Percentiles rank a stretch among this genome's conserved stretches.
Evolutionary conservation across 768 basidiomycete genomes (phyloP).

Genomic region (Lactarius psammicola): DNA sequence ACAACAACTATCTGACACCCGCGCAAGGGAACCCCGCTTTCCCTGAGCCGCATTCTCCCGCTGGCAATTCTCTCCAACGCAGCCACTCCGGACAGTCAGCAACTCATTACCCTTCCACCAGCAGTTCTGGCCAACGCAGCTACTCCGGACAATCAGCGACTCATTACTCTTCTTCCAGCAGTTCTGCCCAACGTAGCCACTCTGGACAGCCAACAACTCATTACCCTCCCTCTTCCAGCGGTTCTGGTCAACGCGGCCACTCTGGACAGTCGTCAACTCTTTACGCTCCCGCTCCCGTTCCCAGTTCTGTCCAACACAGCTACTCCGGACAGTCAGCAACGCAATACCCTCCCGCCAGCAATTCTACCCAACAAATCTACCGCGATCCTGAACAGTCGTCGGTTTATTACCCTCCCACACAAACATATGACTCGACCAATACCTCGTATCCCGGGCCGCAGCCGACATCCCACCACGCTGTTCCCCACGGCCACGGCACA

Average conservation of each 20-base stretch:
- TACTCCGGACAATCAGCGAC: not conserved
- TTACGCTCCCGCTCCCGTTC: not conserved
- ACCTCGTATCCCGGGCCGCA: not conserved
- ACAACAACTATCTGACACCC: not conserved
- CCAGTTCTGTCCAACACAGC: not conserved
- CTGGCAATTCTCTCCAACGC: not conserved
- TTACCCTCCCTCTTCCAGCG: not conserved
- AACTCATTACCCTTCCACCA: not conserved
- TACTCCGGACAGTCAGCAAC: not conserved
- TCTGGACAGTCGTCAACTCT: not conserved
- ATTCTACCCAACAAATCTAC: too few species aligned
- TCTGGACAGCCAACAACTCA: not conserved
- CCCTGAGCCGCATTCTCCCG: not conserved
- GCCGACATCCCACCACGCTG: not conserved
- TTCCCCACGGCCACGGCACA: not conserved
- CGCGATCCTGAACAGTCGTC: too few species aligned
- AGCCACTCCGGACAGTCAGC: not conserved
- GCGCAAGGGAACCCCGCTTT: not conserved
- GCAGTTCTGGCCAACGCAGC: not conserved
- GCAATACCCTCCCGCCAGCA: too few species aligned
- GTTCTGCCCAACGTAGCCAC: not conserved
- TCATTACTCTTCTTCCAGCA: not conserved
- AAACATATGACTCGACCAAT: not conserved
- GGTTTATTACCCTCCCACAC: not conserved
- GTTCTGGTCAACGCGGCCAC: not conserved